Evolutionary conservation across 768 basidiomycete species (phyloP).

Genomic region (Mycena chlorophos): DNA sequence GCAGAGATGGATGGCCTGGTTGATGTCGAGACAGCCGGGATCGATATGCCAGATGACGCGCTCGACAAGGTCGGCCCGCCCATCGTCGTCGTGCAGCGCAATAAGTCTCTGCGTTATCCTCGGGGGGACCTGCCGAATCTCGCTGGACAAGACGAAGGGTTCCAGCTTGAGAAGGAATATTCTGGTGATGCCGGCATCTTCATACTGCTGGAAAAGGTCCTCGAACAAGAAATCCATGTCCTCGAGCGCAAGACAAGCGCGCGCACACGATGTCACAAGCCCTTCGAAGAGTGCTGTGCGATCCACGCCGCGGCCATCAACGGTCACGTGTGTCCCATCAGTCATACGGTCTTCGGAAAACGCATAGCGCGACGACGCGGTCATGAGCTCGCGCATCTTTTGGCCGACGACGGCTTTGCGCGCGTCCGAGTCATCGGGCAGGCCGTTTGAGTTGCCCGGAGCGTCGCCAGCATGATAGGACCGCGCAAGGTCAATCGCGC

Average conservation of each 20-base stretch:
- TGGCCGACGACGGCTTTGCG: conserved; percentile 67
- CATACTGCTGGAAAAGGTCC: conserved; percentile 89
- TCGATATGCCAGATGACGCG: conserved; percentile 96
- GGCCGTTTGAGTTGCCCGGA: conserved; percentile 82
- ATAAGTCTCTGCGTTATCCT: conserved; percentile 85
- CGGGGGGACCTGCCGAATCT: conserved; percentile 78
- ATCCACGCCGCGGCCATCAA: conserved; percentile 89
- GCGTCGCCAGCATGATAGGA: conserved; percentile 79
- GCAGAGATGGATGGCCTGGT: conserved; percentile 88
- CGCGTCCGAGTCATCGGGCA: conserved; percentile 66
- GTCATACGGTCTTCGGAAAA: conserved; percentile 95
- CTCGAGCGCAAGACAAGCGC: conserved; percentile 76
- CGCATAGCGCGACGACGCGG: conserved; percentile 82
- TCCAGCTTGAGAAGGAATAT: conserved; percentile 87
- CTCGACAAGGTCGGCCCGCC: conserved; percentile 76
- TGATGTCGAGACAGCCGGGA: conserved; percentile 85
- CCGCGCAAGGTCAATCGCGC: conserved; percentile 83
- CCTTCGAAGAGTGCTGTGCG: conserved; percentile 87
- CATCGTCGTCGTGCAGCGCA: conserved; percentile 69
- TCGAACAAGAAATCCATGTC: conserved; percentile 90
- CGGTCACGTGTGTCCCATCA: conserved; percentile 80
- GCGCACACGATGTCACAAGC: conserved; percentile 74
- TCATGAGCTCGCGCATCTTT: conserved; percentile 80
- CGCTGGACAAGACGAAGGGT: conserved; percentile 72
- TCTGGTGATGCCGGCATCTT: conserved; percentile 74